Evolutionary conservation across 2,329 filamentous ascomycete genomes (phyloP).

Genomic region (Hypomyces perniciosus): DNA sequence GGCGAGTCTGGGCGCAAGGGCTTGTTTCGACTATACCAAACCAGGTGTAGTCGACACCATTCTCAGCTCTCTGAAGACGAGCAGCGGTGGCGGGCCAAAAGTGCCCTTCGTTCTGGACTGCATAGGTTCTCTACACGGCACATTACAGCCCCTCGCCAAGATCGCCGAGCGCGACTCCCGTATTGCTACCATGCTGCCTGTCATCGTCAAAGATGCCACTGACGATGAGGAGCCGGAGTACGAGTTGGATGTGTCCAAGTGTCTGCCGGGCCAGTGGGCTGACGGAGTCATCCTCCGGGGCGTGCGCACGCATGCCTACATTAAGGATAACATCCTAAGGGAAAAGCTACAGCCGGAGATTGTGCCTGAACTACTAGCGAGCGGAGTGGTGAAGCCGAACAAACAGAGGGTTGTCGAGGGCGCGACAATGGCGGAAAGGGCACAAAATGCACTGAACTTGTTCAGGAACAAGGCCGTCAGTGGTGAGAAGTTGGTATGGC

Average conservation of each 20-base stretch:
- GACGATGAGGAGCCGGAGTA: constrained; percentile 44
- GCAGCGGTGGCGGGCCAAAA: background rate
- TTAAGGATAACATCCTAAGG: constrained; percentile 50
- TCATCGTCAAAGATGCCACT: constrained; percentile 49
- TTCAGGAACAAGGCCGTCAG: constrained; percentile 33
- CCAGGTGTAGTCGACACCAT: constrained; percentile 31
- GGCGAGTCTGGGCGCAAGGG: constrained; percentile 37
- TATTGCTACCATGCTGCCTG: constrained; percentile 55
- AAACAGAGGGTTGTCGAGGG: constrained; percentile 37
- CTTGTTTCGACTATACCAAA: constrained; percentile 43
- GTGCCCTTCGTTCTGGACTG: background rate
- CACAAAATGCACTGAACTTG: constrained; percentile 31
- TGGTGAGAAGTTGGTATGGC: constrained; percentile 37
- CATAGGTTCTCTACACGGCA: constrained; percentile 38
- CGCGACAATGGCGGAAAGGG: constrained; percentile 30
- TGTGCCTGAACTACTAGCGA: constrained; percentile 41
- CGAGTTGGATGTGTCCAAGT: constrained; percentile 43
- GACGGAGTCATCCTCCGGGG: constrained; percentile 47
- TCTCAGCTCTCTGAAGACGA: constrained; percentile 10
- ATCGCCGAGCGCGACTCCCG: constrained; percentile 43
- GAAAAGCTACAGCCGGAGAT: constrained; percentile 49
- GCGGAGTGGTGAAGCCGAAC: constrained; percentile 36
- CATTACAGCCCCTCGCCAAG: constrained; percentile 42
- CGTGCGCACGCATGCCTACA: constrained; percentile 36
- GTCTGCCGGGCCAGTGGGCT: constrained; percentile 39